These are phyloP conservation scores for Asclepias syriaca DNA, from an alignment of 257 asterid genomes.

Conservation along the genomic window DNA sequence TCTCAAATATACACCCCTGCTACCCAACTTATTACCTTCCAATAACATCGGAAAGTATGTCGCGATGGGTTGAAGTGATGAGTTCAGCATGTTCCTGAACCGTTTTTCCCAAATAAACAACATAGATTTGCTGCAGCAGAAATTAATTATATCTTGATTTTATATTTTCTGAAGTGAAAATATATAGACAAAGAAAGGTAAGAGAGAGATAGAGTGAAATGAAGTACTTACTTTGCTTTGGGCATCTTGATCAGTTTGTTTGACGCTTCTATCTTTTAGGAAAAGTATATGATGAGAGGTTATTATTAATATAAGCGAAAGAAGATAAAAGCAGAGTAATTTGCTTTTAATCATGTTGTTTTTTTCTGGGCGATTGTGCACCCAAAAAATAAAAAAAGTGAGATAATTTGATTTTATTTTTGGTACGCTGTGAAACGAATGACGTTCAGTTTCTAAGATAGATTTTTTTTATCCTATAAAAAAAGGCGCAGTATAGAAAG, in stretches of 20 bases:
- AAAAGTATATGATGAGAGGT: background rate
- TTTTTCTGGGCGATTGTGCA: too few relatives aligned
- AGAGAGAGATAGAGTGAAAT: background rate
- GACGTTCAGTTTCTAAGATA: too few relatives aligned
- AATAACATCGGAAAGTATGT: conserved; percentile 37
- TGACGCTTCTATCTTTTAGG: background rate
- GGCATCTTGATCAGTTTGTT: background rate
- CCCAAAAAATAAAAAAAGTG: too few relatives aligned
- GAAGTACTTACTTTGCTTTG: background rate
- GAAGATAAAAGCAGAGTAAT: background rate
- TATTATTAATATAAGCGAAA: background rate
- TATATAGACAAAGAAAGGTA: background rate
- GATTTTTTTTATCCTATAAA: too few relatives aligned
- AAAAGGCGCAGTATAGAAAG: too few relatives aligned
- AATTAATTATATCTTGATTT: background rate
- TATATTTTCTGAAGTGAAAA: background rate
- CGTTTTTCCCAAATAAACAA: conserved; percentile 47
- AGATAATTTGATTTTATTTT: too few relatives aligned
- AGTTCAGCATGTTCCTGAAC: conserved; percentile 34
- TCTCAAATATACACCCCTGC: too few relatives aligned
- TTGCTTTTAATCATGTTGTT: background rate
- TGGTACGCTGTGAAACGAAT: too few relatives aligned
- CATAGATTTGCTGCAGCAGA: conserved; percentile 40
- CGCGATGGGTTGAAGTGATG: conserved; percentile 35
- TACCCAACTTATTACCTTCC: conserved; percentile 30